These are phyloP conservation scores for Tricholoma sp. DNA, from an alignment of 768 basidiomycete species.

Conservation along the genomic window DNA sequence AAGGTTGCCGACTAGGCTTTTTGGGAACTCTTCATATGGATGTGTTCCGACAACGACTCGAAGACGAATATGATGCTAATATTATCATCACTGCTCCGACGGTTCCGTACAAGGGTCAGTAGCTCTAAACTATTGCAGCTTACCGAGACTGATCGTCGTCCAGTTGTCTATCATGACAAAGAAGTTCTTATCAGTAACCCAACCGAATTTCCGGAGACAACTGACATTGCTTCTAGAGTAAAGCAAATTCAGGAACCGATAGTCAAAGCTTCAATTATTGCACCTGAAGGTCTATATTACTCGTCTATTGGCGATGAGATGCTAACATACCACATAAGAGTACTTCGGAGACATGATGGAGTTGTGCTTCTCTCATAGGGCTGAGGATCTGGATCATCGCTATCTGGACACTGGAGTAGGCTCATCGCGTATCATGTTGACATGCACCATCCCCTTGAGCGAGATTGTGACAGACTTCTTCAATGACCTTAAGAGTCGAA, in stretches of 20 bases:
- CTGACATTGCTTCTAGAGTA: constrained; percentile 56
- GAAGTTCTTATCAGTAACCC: constrained; percentile 82
- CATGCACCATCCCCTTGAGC: constrained; percentile 79
- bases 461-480: constrained; percentile 97
- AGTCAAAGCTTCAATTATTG: constrained; percentile 90
- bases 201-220: constrained; percentile 87
- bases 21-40: constrained; percentile 96
- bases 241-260: constrained; percentile 86
- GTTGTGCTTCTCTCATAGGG: constrained; percentile 82
- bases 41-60: constrained; percentile 90
- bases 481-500: constrained; percentile 88
- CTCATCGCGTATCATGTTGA: constrained; percentile 72
- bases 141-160: constrained; percentile 3
- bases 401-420: constrained; percentile 63
- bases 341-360: constrained; percentile 97
- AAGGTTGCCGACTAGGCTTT: constrained; percentile 93
- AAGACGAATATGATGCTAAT: constrained; percentile 94
- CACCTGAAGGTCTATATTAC: constrained; percentile 70
- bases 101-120: constrained; percentile 83
- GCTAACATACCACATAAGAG: constrained; percentile 38
- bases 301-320: not conserved
- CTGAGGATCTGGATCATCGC: constrained; percentile 74
- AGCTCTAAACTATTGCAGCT: constrained; percentile 5
- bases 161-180: constrained; percentile 70
- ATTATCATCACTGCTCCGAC: constrained; percentile 95